Evolutionary conservation across 2,329 filamentous ascomycete genomes (phyloP), one percentile per base, ranked within the genome.

Genomic region (Fusarium beomiforme): DNA sequence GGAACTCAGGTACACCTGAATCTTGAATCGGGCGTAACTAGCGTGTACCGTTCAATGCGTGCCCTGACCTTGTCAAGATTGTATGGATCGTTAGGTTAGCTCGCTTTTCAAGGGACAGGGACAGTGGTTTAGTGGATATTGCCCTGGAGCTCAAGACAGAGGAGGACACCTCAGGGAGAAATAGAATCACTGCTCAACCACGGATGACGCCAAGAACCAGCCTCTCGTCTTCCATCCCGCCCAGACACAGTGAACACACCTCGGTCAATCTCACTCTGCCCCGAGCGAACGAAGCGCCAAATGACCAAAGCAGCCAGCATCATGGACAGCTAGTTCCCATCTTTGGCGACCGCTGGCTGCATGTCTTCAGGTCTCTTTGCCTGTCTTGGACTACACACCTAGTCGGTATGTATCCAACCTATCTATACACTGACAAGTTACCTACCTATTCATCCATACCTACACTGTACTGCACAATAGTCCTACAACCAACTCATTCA

Each of bases 271-370:
- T 51, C 61, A 67, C 43, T 42, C 55, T 59, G 57, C 69, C 72
- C 71, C 47, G 19, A 51, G 59, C 31, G 41, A 36, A 67, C 59
- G 50, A 64, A 71, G 71, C 69, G 73, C 73, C 57, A 65, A 55
- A 70, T 58, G 63, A 70, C 72, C 63, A 66, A 63, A 67, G 47
- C 51, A 65, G 60, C 54, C 59, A 68, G 63, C 63, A 73, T 61
- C 59, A 47, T 71, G 58, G 61, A 68, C 61, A 60, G 60, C 64
- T 70, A 61, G 71, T 73, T 66, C 69, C 31, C 69, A 70, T 65
- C 47, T 59, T 60, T 63, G 53, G 46, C 57, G 64, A 58, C 64
- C 56, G 56, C 67, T 68, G 56, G 62, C 47, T 69, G 46, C 24
- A 19, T 33, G 10, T 58, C 17, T 26, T 39, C 19, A 37, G 33